phyloP scores from a whole-genome alignment of 345 rosid genomes.

The Ceriops decandra region DNA sequence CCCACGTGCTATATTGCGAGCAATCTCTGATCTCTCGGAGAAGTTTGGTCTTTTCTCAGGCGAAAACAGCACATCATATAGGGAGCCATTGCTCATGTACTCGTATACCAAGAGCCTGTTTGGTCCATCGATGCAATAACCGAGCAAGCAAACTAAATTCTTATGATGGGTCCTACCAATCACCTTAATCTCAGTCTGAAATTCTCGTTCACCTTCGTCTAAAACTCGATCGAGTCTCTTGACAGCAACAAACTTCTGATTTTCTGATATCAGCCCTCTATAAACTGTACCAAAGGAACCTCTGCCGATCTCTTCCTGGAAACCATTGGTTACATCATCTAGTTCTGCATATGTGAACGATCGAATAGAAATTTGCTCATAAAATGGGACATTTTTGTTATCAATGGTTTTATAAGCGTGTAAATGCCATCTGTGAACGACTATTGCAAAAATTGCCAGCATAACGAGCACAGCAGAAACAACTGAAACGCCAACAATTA shows the following conservation, averaged over 20 bases:
- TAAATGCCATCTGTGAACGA: neutral
- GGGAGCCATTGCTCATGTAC: slow-evolving; percentile 33
- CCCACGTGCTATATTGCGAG: slow-evolving; percentile 31
- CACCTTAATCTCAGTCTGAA: slow-evolving; percentile 22
- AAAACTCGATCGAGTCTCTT: slow-evolving; percentile 20
- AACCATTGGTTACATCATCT: slow-evolving; percentile 19
- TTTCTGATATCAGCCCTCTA: slow-evolving; percentile 10
- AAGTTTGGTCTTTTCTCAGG: slow-evolving; percentile 12
- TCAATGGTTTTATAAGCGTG: slow-evolving; percentile 12
- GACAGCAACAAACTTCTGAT: slow-evolving; percentile 19
- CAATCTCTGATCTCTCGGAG: slow-evolving; percentile 20
- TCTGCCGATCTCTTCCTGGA: slow-evolving; percentile 30
- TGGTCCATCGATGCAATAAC: slow-evolving; percentile 23
- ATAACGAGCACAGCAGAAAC: neutral
- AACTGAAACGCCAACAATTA: slow-evolving; percentile 1
- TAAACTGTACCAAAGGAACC: slow-evolving; percentile 33
- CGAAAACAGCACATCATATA: slow-evolving; percentile 25
- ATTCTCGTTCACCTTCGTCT: slow-evolving; percentile 20
- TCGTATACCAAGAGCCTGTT: slow-evolving; percentile 27
- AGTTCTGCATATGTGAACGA: slow-evolving; percentile 23
- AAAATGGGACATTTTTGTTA: neutral
- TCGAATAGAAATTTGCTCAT: slow-evolving; percentile 12
- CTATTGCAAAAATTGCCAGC: slow-evolving; percentile 8
- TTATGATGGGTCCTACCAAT: slow-evolving; percentile 33
- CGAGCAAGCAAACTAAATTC: slow-evolving; percentile 25